Evolutionary conservation across 148 eudicot species (phyloP), one percentile per base, ranked within the genome.

Genomic region (Spergularia bocconei): DNA sequence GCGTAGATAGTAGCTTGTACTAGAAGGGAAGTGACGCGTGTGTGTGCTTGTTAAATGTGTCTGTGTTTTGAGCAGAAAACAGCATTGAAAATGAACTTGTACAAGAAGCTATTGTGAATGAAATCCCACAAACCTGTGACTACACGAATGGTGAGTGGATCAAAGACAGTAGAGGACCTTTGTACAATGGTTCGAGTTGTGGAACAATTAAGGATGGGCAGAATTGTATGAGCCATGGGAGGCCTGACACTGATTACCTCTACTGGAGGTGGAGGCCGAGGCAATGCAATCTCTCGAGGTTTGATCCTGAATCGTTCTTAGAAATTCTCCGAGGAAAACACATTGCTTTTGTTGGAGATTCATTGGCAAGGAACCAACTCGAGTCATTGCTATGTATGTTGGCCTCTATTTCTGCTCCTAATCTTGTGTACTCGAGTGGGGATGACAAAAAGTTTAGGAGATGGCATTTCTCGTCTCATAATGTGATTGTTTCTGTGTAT

Each of bases 281-380:
- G 8, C 54, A 87, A 57, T 95, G 97, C 78, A 36, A 84, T 51
- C 83, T 92, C 57, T 85, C 88, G 36, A 82, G 91, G 82, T 92
- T 95, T 67, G 87, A 86, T 13, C 98, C 98, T 68, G 47, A 67
- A 50, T 64, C 56, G 17, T 95, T 95, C 71, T 78, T 95, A 50
- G 68, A 72, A 56, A 78, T 87, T 44, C 59, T 87, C 19, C 57
- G 70, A 47, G 85, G 84, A 76, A 92, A 87, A 74, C 92, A 90
- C 80, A 48, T 95, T 33, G 98, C 98, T 11, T 95, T 95, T 84
- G 96, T 95, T 51, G 98, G 98, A 41, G 98, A 95, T 65, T 92
- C 98, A 61, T 80, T 95, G 81, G 97, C 96, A 54, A 86, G 98
- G 72, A 95, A 95, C 81, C 98, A 95, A 76, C 56, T 95, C 44